Base-by-base conservation (phyloP, 179 eudicot species). In the Beta corolliflora region DNA sequence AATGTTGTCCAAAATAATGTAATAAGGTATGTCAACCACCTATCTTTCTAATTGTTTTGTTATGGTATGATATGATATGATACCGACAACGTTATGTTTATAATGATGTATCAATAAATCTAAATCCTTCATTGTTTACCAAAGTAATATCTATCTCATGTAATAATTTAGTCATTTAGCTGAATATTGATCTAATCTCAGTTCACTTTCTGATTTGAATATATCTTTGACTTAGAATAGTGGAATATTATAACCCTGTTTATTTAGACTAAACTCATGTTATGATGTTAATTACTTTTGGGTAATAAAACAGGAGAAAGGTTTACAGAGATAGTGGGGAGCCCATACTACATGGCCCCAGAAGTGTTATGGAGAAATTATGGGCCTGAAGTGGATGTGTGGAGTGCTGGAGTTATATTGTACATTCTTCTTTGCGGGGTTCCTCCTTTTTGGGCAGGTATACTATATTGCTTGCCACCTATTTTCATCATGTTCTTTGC, bases 381-480 rank as follows among this genome's bases (percentile, higher is more conserved):
- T 80, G 90, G 90, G 36, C 88, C 87, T 7, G 90, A 88, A 66
- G 90, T 88, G 54, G 90, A 88, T 86, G 77, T 88, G 7, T 88
- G 90, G 90, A 88, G 90, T 83, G 90, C 90, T 67, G 90, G 90
- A 14, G 90, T 88, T 53, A 88, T 88, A 74, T 63, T 88, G 69
- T 88, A 88, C 75, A 88, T 88, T 74, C 87, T 88, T n/a, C 81
- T 87, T 65, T 87, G 90, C 82, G 90, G 90, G 16, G 90, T 88
- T 75, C 88, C 90, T 77, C 90, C 90, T 82, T 88, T 88, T 65
- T 88, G 90, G 90, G 89, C 90, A 78, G 90, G 90, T 88, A 75
- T 46, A 80, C 52, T 79, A 0, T 45, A 56, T 74, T 74, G 78
- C 21, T 65, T 44, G 8, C 56, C 63, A 19, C 21, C 53, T 61